Percentiles rank a stretch among this genome's conserved stretches.
Evolutionary conservation across 176 grass and related monocot species (phyloP).

Genomic region (Aechmea fasciata): DNA sequence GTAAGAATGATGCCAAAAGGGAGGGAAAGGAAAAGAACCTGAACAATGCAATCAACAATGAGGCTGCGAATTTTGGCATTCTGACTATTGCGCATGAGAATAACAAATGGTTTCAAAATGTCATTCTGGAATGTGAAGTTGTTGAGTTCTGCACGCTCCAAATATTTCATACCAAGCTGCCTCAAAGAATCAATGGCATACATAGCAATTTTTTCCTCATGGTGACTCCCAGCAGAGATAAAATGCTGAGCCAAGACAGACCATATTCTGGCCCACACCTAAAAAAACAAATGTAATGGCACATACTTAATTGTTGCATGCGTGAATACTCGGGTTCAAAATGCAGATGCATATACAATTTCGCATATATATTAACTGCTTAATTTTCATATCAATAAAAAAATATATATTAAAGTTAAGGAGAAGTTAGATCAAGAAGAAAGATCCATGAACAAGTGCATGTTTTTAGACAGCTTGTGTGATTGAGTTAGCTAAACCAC

Average conservation of each 20-base stretch:
- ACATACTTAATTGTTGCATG: not conserved
- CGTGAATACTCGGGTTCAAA: not conserved
- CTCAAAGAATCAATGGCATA: constrained; percentile 96
- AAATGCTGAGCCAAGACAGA: constrained; percentile 90
- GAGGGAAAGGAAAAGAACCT: constrained; percentile 32
- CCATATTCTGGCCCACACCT: constrained; percentile 99
- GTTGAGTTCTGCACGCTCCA: constrained; percentile 94
- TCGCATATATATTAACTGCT: no score
- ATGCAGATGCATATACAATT: not conserved
- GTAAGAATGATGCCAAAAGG: no score
- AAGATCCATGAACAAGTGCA: no score
- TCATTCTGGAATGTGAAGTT: constrained; percentile 99
- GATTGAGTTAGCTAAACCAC: no score
- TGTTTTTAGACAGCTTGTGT: no score
- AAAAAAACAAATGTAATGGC: constrained; percentile 28
- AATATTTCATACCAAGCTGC: constrained; percentile 99
- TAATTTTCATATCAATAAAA: no score
- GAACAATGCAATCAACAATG: constrained; percentile 99
- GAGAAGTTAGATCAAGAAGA: no score
- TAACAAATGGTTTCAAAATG: constrained; percentile 98
- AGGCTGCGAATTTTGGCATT: constrained; percentile 86
- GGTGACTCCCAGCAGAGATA: constrained; percentile 93
- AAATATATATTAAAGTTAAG: no score
- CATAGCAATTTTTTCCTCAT: constrained; percentile 93
- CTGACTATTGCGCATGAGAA: constrained; percentile 91